These are phyloP conservation scores for Cystobasidiaceae sp. DNA, from an alignment of 1,284 basidiomycete species.

Conservation along the genomic window DNA sequence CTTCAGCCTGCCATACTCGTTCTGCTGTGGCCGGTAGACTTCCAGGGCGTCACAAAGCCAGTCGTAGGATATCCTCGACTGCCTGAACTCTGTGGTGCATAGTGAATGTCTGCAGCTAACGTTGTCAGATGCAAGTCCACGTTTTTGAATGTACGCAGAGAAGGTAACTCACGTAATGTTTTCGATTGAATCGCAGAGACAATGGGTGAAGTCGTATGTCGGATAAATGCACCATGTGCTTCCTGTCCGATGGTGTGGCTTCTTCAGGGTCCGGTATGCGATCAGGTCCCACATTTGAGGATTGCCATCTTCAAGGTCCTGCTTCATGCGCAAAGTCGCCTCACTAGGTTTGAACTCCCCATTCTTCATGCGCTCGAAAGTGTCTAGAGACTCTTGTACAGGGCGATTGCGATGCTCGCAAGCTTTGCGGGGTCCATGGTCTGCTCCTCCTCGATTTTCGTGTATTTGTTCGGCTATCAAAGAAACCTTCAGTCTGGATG, in stretches of 20 bases:
- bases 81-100: slow-evolving; percentile 94
- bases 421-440: slow-evolving; percentile 75
- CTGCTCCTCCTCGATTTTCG: slow-evolving; percentile 72
- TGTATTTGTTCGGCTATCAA: slow-evolving; percentile 88
- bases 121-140: too few relatives aligned
- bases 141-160: too few relatives aligned
- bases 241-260: slow-evolving; percentile 88
- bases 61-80: slow-evolving; percentile 95
- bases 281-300: slow-evolving; percentile 99
- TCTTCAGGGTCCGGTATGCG: slow-evolving; percentile 86
- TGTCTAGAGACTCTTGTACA: slow-evolving; percentile 72
- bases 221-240: slow-evolving; percentile 84
- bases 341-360: slow-evolving; percentile 86
- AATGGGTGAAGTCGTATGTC: slow-evolving; percentile 99
- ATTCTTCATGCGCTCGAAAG: slow-evolving; percentile 89
- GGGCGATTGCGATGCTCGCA: slow-evolving; percentile 81
- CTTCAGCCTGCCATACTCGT: slow-evolving; percentile 90
- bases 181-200: slow-evolving; percentile 96
- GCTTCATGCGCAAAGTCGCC: slow-evolving; percentile 95
- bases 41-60: slow-evolving; percentile 97
- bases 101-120: slow-evolving; percentile 88
- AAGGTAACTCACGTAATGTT: slow-evolving; percentile 79
- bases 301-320: slow-evolving; percentile 86
- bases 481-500: too few relatives aligned
- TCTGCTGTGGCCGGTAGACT: slow-evolving; percentile 97